These are phyloP conservation scores for Themeda triandra DNA, from an alignment of 176 grass and related monocot species.

Conservation along the genomic window DNA sequence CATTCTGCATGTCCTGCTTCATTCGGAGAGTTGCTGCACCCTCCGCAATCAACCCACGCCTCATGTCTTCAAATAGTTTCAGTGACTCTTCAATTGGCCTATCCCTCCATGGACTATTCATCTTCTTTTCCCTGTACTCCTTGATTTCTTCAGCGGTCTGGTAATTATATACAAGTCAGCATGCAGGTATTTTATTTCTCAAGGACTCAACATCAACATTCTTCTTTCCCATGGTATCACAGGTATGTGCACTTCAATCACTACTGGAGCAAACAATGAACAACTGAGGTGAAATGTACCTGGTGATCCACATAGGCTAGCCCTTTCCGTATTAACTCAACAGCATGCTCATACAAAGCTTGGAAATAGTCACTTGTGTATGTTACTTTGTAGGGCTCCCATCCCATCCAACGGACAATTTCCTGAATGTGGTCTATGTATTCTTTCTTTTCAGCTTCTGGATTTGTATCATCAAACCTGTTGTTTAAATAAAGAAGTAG, in stretches of 20 bases:
- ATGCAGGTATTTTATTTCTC: slow-evolving; percentile 18
- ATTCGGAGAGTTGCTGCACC: slow-evolving; percentile 86
- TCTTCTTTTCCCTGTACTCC: slow-evolving; percentile 92
- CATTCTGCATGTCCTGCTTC: slow-evolving; percentile 99
- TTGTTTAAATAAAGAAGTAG: slow-evolving; percentile 26
- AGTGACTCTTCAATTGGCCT: slow-evolving; percentile 79
- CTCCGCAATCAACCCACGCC: slow-evolving; percentile 72
- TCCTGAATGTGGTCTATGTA: slow-evolving; percentile 97
- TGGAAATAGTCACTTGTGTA: slow-evolving; percentile 98
- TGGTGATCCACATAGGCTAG: slow-evolving; percentile 98
- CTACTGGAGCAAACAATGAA: slow-evolving; percentile 11
- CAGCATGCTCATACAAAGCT: slow-evolving; percentile 80
- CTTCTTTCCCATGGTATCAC: neutral
- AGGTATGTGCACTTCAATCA: neutral
- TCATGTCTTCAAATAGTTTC: slow-evolving; percentile 95
- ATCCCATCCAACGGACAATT: slow-evolving; percentile 91
- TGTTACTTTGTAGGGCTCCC: slow-evolving; percentile 98
- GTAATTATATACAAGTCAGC: slow-evolving; percentile 31
- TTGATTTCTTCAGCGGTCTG: slow-evolving; percentile 90
- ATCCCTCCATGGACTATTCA: slow-evolving; percentile 97
- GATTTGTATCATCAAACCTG: slow-evolving; percentile 99
- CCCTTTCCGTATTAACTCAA: slow-evolving; percentile 83
- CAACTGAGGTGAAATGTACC: slow-evolving; percentile 38
- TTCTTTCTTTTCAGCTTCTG: slow-evolving; percentile 96
- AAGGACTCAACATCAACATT: slow-evolving; percentile 14